Evolutionary conservation across 352 stramenopile species (phyloP), one percentile per base, ranked within the genome.

Genomic region (Plasmopara muralis): DNA sequence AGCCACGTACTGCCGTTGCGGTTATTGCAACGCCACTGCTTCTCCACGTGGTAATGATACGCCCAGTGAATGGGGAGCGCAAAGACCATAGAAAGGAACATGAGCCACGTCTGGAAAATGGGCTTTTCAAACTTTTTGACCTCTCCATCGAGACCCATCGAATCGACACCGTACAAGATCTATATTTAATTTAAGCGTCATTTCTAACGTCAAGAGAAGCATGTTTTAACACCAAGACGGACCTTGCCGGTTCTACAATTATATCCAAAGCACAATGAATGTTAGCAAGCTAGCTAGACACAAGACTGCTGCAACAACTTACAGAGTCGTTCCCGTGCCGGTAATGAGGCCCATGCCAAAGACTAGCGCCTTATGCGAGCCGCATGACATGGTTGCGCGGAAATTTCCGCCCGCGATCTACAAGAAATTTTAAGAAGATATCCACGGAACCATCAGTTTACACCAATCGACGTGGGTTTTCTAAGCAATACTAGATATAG

Each of bases 1-100:
- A 25, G 20, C 20, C 37, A 82, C 80, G 46, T 83, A 89, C 81
- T 78, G 33, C 71, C 75, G 13, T 76, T 74, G 62, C 70, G 72
- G 16, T 62, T 74, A 47, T 59, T 77, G 45, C 60, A 57, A 33
- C 78, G 66, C 74, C 74, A 90, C 52, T 93, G 67, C 31, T 69
- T 72, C 53, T 91, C 77, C 8, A 90, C 57, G 50, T 91, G 66
- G 64, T 74, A 88, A 52, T 88, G 83, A 57, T 93, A 93, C 8
- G 57, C 57, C 69, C 75, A 95, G 60, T 98, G 94, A 62, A 98
- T 96, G 13, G 89, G 72, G 13, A 98, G 65, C 15, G 87, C 91
- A 57, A 96, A 97, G 20, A 92, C 58, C 94, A 98, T 98, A 35
- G 92, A 90, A 9, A 97, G 67, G 69, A 98, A 98, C 93, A 98